phyloP scores from a whole-genome alignment of 2,329 filamentous ascomycete genomes.

The Emericellopsis atlantica region DNA sequence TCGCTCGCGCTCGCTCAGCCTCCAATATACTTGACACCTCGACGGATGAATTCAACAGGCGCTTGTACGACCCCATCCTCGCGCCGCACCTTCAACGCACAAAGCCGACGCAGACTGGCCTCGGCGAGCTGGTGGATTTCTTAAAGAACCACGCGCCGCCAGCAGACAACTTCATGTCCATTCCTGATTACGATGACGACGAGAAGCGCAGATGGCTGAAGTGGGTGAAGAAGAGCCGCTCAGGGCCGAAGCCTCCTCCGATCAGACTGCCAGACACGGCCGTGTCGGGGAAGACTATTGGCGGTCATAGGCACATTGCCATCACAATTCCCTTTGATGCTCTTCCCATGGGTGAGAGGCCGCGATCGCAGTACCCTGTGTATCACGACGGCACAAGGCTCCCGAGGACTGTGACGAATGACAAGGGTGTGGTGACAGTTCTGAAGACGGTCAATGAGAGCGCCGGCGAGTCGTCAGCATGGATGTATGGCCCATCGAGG shows the following conservation, averaged over 20 bases:
- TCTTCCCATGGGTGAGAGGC: slow-evolving; percentile 23
- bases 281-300: slow-evolving; percentile 37
- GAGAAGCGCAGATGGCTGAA: slow-evolving; percentile 26
- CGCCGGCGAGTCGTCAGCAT: slow-evolving; percentile 6
- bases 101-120: slow-evolving; percentile 11
- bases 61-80: background rate
- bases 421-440: slow-evolving; percentile 23
- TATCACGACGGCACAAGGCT: slow-evolving; percentile 5
- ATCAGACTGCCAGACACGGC: slow-evolving; percentile 40
- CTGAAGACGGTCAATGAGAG: slow-evolving; percentile 16
- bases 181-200: slow-evolving; percentile 17
- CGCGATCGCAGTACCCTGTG: slow-evolving; percentile 20
- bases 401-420: slow-evolving; percentile 16
- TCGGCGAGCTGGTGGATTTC: slow-evolving; percentile 31
- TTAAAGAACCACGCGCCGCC: slow-evolving; percentile 35
- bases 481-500: background rate
- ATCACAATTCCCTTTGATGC: slow-evolving; percentile 46
- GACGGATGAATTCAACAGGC: slow-evolving; percentile 4
- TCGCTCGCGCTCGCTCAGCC: slow-evolving; percentile 1
- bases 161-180: slow-evolving; percentile 35
- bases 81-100: slow-evolving; percentile 2
- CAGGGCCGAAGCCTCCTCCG: slow-evolving; percentile 12
- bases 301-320: slow-evolving; percentile 44
- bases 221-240: slow-evolving; percentile 25
- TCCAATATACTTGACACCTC: slow-evolving; percentile 3